phyloP scores from a whole-genome alignment of 2,329 filamentous ascomycete genomes.

The Colletotrichum sp. region DNA sequence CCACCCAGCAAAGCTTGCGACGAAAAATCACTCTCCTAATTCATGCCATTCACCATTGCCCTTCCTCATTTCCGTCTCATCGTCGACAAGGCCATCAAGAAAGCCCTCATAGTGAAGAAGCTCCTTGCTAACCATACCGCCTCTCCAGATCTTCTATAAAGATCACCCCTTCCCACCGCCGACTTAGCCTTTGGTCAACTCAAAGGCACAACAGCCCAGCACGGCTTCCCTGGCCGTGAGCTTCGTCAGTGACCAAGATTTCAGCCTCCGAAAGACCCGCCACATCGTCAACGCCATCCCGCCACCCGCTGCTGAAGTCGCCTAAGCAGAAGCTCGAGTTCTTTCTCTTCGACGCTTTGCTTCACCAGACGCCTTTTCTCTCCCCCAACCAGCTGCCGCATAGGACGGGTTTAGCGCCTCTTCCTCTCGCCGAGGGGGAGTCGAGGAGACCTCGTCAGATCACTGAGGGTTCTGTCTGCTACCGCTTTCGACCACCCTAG shows the following conservation, averaged over 20 bases:
- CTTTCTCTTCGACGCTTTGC: constrained; percentile 55
- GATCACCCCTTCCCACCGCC: constrained; percentile 11
- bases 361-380: constrained; percentile 55
- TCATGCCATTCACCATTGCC: neutral
- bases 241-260: constrained; percentile 73
- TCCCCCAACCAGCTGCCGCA: constrained; percentile 93
- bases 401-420: constrained; percentile 97
- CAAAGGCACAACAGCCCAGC: constrained; percentile 64
- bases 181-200: constrained; percentile 67
- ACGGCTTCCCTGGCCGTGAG: constrained; percentile 69
- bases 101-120: neutral
- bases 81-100: neutral
- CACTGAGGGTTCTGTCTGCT: constrained; percentile 88
- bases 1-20: neutral
- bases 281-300: constrained; percentile 72
- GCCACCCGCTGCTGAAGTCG: constrained; percentile 53
- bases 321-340: constrained; percentile 54
- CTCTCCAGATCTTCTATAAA: constrained; percentile 20
- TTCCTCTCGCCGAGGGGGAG: constrained; percentile 99
- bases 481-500: constrained; percentile 97
- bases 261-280: constrained; percentile 67
- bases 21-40: neutral
- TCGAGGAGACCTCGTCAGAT: constrained; percentile 97
- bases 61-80: neutral
- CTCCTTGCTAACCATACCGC: neutral